Percentiles rank a stretch among this genome's conserved stretches.
Conservation (phyloP, 441 rosid species). For the Arabidopsis hybrid region DNA sequence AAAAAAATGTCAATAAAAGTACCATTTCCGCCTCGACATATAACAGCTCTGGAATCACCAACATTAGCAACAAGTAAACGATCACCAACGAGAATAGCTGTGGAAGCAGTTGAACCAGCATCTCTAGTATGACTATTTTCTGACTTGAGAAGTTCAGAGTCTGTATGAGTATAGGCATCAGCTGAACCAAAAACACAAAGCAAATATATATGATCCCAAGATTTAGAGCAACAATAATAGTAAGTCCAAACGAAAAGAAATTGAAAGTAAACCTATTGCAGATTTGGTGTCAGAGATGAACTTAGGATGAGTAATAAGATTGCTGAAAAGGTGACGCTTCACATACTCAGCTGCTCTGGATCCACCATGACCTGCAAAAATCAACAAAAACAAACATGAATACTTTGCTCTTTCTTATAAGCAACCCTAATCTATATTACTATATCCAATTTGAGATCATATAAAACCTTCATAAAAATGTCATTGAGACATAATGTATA, state of each 20-base stretch:
- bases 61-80: slow-evolving; percentile 97
- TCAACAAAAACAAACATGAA: background rate
- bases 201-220: too few relatives aligned
- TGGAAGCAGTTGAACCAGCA: slow-evolving; percentile 98
- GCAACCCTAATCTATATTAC: too few relatives aligned
- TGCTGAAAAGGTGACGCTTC: slow-evolving; percentile 88
- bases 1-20: background rate
- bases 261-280: slow-evolving; percentile 76
- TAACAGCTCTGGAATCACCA: slow-evolving; percentile 97
- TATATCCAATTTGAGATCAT: too few relatives aligned
- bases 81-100: slow-evolving; percentile 93
- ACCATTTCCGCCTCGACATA: slow-evolving; percentile 91
- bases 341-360: slow-evolving; percentile 97
- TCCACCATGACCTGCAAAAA: slow-evolving; percentile 90
- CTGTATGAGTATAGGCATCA: slow-evolving; percentile 90
- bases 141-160: slow-evolving; percentile 86
- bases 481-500: background rate
- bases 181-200: slow-evolving; percentile 47
- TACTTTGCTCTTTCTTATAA: too few relatives aligned
- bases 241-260: slow-evolving; percentile 1
- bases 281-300: slow-evolving; percentile 92
- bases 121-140: slow-evolving; percentile 84
- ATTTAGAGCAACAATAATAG: too few relatives aligned
- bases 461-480: too few relatives aligned
- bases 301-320: slow-evolving; percentile 91